These are phyloP conservation scores for Monosporascus sp. DNA, from an alignment of 2,329 filamentous ascomycete species.

Conservation along the genomic window DNA sequence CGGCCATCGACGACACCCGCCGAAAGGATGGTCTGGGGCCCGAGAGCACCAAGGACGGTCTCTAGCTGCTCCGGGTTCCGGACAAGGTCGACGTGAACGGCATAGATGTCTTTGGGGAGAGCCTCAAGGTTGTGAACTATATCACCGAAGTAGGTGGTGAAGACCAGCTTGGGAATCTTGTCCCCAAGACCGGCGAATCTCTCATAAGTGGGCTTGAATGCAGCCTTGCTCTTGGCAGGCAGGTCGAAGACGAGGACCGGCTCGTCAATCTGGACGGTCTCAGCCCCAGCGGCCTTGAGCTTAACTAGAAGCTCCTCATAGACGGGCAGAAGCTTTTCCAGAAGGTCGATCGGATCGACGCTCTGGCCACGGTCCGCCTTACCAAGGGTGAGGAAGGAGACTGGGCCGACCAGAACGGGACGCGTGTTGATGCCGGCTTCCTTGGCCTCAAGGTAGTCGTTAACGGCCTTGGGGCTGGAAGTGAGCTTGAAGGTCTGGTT, in stretches of 20 bases:
- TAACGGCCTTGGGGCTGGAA: constrained; percentile 85
- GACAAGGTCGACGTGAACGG: constrained; percentile 91
- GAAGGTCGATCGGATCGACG: constrained; percentile 87
- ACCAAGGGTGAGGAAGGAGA: constrained; percentile 94
- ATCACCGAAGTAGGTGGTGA: constrained; percentile 98
- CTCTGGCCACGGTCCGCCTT: constrained; percentile 96
- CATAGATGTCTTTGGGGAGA: constrained; percentile 73
- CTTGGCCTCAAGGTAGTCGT: constrained; percentile 95
- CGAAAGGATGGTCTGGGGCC: constrained; percentile 84
- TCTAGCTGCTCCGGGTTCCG: constrained; percentile 97
- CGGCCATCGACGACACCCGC: constrained; percentile 96
- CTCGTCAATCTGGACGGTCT: constrained; percentile 98
- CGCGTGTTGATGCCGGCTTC: constrained; percentile 89
- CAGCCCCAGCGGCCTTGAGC: constrained; percentile 93
- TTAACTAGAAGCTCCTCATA: constrained; percentile 89
- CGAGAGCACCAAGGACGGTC: constrained; percentile 74
- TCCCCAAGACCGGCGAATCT: constrained; percentile 71
- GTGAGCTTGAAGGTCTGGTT: constrained; percentile 92
- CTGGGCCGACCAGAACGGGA: constrained; percentile 89
- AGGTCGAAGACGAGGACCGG: constrained; percentile 95
- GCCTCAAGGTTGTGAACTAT: constrained; percentile 98
- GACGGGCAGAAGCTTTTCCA: constrained; percentile 88
- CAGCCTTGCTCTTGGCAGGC: constrained; percentile 81
- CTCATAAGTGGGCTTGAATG: constrained; percentile 97
- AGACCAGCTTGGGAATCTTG: constrained; percentile 79